These are phyloP conservation scores for Arthrobotrys iridis DNA, from an alignment of 2,329 filamentous ascomycete genomes.

Conservation along the genomic window DNA sequence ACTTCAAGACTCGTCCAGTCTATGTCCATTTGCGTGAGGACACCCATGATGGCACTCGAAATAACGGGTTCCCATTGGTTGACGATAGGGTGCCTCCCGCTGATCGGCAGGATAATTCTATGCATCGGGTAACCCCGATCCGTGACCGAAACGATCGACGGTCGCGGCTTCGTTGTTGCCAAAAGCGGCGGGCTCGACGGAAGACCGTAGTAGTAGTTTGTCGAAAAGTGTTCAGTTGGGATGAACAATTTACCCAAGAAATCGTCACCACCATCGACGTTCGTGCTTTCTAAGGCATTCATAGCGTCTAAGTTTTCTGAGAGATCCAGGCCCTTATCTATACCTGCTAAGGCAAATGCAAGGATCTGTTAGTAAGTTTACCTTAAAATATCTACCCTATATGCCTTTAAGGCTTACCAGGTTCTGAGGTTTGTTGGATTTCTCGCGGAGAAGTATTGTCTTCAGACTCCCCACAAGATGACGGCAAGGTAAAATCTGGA, in stretches of 20 bases:
- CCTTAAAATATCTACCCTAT: not conserved
- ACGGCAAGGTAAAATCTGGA: too few relatives aligned
- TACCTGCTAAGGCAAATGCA: not conserved
- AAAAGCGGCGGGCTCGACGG: not conserved
- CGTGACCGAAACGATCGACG: not conserved
- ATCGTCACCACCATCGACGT: not conserved
- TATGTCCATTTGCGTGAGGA: not conserved
- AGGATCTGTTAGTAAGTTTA: not conserved
- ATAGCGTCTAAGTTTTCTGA: not conserved
- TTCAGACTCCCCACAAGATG: too few relatives aligned
- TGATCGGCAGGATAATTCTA: not conserved
- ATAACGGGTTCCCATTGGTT: not conserved
- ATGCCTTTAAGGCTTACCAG: not conserved
- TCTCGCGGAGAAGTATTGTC: too few relatives aligned
- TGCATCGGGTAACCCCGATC: not conserved
- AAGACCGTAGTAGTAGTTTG: not conserved
- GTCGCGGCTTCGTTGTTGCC: not conserved
- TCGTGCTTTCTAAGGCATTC: not conserved
- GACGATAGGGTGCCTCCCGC: not conserved
- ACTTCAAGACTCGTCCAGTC: conserved; percentile 3
- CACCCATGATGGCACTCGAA: not conserved
- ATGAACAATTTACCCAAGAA: not conserved
- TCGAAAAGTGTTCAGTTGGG: not conserved
- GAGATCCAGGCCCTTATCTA: not conserved
- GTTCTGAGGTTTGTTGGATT: not conserved